Evolutionary conservation across 73 alveolate species (phyloP).

Genomic region (Tetrahymena borealis): DNA sequence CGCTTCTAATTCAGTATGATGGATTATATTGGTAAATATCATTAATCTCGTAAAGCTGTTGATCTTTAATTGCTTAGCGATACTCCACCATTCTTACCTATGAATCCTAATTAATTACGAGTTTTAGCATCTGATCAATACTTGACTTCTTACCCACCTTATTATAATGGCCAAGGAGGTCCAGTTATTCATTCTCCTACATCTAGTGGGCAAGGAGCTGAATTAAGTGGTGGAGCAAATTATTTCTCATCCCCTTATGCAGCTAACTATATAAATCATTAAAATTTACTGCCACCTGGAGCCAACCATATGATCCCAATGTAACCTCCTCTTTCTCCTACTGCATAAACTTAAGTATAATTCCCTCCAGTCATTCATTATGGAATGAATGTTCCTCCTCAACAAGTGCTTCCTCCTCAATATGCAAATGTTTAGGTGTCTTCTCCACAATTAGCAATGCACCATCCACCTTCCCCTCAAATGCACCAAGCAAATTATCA

Average conservation of each 20-base stretch:
- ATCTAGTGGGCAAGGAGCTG: neutral
- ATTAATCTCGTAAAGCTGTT: slow-evolving; percentile 60
- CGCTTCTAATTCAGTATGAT: slow-evolving; percentile 57
- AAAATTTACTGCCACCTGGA: neutral
- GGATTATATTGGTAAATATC: slow-evolving; percentile 69
- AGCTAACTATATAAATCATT: neutral
- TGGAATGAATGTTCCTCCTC: neutral
- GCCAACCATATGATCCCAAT: neutral
- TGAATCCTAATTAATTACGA: neutral
- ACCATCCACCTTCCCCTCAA: neutral
- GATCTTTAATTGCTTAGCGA: slow-evolving; percentile 31
- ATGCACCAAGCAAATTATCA: neutral
- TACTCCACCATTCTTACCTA: neutral
- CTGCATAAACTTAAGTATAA: neutral
- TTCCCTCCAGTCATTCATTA: neutral
- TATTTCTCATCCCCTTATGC: neutral
- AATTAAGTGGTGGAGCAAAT: neutral
- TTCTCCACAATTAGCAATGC: neutral
- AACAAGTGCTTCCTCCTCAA: neutral
- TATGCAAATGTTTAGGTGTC: neutral
- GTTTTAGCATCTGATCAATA: neutral
- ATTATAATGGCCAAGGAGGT: too few species aligned
- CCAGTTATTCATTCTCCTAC: too few species aligned
- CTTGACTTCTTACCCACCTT: neutral
- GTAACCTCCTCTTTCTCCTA: neutral